Evolutionary conservation across 78 protist genomes (phyloP).

Genomic region (Polysphondylium violaceum): DNA sequence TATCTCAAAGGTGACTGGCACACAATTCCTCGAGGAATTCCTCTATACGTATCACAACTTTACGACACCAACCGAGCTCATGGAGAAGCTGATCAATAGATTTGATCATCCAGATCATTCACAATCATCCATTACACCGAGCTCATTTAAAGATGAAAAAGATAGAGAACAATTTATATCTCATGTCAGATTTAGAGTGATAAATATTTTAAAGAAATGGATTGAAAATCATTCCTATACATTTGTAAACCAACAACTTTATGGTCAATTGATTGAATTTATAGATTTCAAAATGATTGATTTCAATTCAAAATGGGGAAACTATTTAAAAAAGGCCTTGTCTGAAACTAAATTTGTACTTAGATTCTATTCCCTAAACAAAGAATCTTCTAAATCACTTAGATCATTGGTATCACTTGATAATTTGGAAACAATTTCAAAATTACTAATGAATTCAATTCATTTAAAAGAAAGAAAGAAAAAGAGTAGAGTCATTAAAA

Average conservation of each 20-base stretch:
- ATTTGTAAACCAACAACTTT: neutral
- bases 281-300: neutral
- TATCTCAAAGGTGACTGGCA: slow-evolving; percentile 51
- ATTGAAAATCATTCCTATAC: slow-evolving; percentile 60
- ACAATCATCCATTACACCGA: neutral
- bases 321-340: slow-evolving; percentile 6
- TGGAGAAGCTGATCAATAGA: neutral
- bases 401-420: slow-evolving; percentile 8
- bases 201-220: slow-evolving; percentile 79
- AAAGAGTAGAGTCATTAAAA: slow-evolving; percentile 1
- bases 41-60: slow-evolving; percentile 60
- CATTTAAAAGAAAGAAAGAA: slow-evolving; percentile 56
- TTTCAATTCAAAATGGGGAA: slow-evolving; percentile 52
- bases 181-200: slow-evolving; percentile 25
- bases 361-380: neutral
- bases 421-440: slow-evolving; percentile 42
- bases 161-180: neutral
- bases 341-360: neutral
- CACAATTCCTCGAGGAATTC: slow-evolving; percentile 56
- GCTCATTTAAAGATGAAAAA: neutral
- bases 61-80: slow-evolving; percentile 28
- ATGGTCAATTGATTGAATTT: neutral
- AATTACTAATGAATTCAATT: slow-evolving; percentile 11
- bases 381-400: neutral
- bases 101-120: slow-evolving; percentile 12